Conservation (phyloP, 75 land plant species). For the Cunninghamia lanceolata region DNA sequence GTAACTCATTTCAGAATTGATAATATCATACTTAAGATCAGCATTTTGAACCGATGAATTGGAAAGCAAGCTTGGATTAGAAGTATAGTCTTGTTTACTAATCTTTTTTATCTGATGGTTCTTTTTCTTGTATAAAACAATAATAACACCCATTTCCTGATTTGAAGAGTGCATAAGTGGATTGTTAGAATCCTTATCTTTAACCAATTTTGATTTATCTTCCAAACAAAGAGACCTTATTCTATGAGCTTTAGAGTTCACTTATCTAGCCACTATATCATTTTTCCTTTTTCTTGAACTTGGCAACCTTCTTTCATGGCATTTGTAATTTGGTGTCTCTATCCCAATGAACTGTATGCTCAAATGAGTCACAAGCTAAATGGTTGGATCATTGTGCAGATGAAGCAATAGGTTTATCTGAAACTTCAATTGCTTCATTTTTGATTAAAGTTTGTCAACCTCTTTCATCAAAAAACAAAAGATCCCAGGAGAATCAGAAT, state of each 20-base stretch:
- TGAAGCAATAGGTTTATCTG: not conserved
- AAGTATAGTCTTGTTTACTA: not conserved
- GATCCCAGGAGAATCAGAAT: not conserved
- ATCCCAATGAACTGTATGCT: not conserved
- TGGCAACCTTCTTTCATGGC: too few species aligned
- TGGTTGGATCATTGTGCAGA: not conserved
- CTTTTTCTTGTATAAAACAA: not conserved
- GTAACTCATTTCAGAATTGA: not conserved
- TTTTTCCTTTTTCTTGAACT: too few species aligned
- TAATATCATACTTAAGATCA: not conserved
- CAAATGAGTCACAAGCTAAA: not conserved
- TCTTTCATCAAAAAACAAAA: not conserved
- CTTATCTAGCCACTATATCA: too few species aligned
- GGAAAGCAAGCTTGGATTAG: not conserved
- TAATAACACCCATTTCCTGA: not conserved
- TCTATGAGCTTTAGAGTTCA: too few species aligned
- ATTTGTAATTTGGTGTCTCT: too few species aligned
- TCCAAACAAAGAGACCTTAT: not conserved
- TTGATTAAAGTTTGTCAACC: constrained; percentile 31
- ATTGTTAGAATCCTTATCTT: not conserved
- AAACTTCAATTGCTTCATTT: constrained; percentile 20
- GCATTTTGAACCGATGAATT: not conserved
- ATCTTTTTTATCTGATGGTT: not conserved
- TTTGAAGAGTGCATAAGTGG: not conserved
- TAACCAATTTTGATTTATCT: not conserved